Evolutionary conservation across 2,329 filamentous ascomycete species (phyloP).

Genomic region (Sclerotinia sclerotiorum): DNA sequence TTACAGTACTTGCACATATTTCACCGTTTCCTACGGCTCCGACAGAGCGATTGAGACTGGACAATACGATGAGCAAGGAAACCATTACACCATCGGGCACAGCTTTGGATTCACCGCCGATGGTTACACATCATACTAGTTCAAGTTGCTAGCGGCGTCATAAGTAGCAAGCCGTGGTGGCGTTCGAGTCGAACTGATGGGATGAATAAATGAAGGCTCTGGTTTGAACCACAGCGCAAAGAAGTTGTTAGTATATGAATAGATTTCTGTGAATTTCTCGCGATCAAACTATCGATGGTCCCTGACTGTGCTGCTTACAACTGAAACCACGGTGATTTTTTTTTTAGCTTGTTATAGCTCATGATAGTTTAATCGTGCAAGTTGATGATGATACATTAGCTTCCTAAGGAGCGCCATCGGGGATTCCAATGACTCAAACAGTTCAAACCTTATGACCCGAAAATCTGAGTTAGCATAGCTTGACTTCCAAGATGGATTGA

Average conservation of each 20-base stretch:
- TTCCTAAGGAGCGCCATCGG: background rate
- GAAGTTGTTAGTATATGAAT: background rate
- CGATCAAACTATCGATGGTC: background rate
- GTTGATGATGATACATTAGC: too few species aligned
- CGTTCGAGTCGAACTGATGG: background rate
- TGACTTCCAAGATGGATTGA: background rate
- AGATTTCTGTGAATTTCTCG: background rate
- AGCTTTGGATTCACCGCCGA: conserved; percentile 27
- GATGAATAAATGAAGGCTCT: background rate
- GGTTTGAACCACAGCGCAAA: background rate
- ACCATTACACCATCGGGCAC: conserved; percentile 32
- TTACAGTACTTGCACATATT: conserved; percentile 42
- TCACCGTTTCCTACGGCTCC: conserved; percentile 40
- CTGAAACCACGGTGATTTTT: too few species aligned
- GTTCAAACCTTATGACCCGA: background rate
- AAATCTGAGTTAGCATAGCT: background rate
- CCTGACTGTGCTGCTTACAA: background rate
- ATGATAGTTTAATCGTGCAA: background rate
- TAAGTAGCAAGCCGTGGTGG: background rate
- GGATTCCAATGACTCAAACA: background rate
- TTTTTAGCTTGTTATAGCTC: background rate
- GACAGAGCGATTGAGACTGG: conserved; percentile 28
- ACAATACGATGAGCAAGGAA: conserved; percentile 28
- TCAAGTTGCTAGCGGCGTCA: background rate
- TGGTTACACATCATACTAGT: background rate